A percentile compares a stretch with the other conserved stretches of the same genome.
These are phyloP conservation scores for Phlebiopsis gigantea DNA, from an alignment of 768 basidiomycete species.

Conservation along the genomic window DNA sequence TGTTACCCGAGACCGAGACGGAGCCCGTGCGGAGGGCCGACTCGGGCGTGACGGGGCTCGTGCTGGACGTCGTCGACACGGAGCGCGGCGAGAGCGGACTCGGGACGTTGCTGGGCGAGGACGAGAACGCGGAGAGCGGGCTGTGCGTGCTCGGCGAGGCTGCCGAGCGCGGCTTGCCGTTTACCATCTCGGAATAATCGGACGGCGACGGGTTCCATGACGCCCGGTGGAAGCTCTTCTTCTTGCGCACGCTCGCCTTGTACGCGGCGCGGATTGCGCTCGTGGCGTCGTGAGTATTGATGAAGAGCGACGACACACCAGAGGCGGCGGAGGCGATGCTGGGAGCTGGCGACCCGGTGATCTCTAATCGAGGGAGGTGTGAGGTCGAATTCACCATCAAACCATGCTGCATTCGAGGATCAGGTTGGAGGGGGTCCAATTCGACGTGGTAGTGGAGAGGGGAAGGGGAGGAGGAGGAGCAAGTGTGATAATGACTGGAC, in stretches of 20 bases:
- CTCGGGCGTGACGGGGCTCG: constrained; percentile 9
- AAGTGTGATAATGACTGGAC: constrained; percentile 22
- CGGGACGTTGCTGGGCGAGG: background rate
- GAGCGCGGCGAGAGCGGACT: constrained; percentile 6
- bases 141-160: background rate
- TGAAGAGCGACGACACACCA: constrained; percentile 7
- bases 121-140: constrained; percentile 3
- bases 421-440: background rate
- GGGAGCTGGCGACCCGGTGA: constrained; percentile 12
- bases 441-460: constrained; percentile 14
- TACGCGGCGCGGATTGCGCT: constrained; percentile 50
- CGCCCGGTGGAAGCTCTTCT: constrained; percentile 42
- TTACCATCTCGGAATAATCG: constrained; percentile 4
- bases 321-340: constrained; percentile 11
- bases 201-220: constrained; percentile 38
- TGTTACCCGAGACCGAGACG: background rate
- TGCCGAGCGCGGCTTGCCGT: background rate
- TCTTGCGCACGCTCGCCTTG: constrained; percentile 41
- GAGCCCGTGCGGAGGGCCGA: background rate
- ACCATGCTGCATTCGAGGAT: background rate
- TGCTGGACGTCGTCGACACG: background rate
- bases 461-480: constrained; percentile 21
- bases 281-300: constrained; percentile 20
- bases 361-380: constrained; percentile 11
- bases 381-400: background rate